Conservation (phyloP, 2,329 filamentous ascomycete genomes). For the Phialophora macrospora region DNA sequence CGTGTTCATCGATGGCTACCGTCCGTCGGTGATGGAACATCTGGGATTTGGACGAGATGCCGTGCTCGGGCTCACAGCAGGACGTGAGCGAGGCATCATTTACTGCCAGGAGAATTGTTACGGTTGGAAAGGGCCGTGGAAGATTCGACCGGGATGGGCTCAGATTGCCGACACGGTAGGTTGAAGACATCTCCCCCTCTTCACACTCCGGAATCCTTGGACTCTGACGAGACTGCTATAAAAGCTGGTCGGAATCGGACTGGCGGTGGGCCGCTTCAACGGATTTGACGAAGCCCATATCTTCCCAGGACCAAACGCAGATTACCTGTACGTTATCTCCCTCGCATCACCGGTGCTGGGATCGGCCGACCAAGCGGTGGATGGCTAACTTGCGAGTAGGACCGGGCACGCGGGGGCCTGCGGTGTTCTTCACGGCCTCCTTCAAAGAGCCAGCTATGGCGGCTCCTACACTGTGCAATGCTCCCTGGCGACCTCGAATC, state of each 20-base stretch:
- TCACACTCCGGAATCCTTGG: too few relatives aligned
- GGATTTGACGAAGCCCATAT: slow-evolving; percentile 42
- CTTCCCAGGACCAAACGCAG: slow-evolving; percentile 45
- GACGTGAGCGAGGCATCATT: slow-evolving; percentile 52
- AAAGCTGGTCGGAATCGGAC: too few relatives aligned
- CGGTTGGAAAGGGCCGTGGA: slow-evolving; percentile 49
- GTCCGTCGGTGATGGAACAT: slow-evolving; percentile 55
- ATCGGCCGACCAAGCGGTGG: too few relatives aligned
- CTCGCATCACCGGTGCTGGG: too few relatives aligned
- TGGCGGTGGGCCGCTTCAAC: too few relatives aligned
- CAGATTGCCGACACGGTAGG: slow-evolving; percentile 53
- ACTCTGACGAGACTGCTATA: too few relatives aligned
- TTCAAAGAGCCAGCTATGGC: slow-evolving; percentile 58
- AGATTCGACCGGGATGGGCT: slow-evolving; percentile 54
- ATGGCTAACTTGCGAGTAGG: too few relatives aligned
- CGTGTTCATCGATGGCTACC: slow-evolving; percentile 60
- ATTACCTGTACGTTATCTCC: slow-evolving; percentile 57
- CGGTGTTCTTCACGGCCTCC: slow-evolving; percentile 67
- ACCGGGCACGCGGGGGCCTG: slow-evolving; percentile 74
- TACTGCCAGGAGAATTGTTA: slow-evolving; percentile 59
- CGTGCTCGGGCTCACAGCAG: slow-evolving; percentile 47
- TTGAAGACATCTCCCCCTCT: slow-evolving; percentile 39
- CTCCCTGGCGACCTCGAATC: slow-evolving; percentile 19
- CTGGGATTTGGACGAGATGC: slow-evolving; percentile 62
- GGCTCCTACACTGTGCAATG: slow-evolving; percentile 24